phyloP scores from a whole-genome alignment of 225 moss, liverwort and hornwort genomes.

The Physcomitrium patens region DNA sequence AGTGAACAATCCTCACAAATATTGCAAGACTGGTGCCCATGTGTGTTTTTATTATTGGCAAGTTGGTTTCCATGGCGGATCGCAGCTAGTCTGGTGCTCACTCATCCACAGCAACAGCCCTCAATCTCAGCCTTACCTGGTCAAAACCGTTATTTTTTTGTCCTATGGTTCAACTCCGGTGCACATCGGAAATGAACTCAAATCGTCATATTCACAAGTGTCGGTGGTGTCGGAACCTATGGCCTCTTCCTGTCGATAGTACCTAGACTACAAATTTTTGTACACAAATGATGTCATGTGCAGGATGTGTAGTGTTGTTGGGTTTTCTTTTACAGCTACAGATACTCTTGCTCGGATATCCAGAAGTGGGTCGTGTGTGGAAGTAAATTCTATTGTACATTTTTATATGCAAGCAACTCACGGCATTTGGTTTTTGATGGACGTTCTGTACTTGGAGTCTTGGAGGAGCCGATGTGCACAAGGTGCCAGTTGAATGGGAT shows the following conservation, averaged over 20 bases:
- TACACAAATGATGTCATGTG: slow-evolving; percentile 11
- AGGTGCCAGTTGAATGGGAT: background rate
- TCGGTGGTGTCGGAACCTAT: background rate
- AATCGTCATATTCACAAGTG: background rate
- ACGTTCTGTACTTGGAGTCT: background rate
- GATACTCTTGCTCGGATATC: background rate
- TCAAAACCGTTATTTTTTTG: slow-evolving; percentile 3
- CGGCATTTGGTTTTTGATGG: background rate
- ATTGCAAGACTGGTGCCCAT: no score
- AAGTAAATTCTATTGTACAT: slow-evolving; percentile 17
- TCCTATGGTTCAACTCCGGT: slow-evolving; percentile 9
- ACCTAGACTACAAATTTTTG: background rate
- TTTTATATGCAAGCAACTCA: background rate
- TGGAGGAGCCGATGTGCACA: background rate
- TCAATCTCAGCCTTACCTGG: background rate
- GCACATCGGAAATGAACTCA: slow-evolving; percentile 6
- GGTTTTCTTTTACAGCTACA: background rate
- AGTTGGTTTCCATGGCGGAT: background rate
- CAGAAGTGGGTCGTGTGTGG: background rate
- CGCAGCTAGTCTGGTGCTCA: background rate
- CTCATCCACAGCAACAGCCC: no score
- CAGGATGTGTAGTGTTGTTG: background rate
- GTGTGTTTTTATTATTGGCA: background rate
- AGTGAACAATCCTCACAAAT: no score
- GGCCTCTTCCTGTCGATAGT: background rate